Conservation (phyloP, 163 green algal genomes). For the Chloromonas sp. region DNA sequence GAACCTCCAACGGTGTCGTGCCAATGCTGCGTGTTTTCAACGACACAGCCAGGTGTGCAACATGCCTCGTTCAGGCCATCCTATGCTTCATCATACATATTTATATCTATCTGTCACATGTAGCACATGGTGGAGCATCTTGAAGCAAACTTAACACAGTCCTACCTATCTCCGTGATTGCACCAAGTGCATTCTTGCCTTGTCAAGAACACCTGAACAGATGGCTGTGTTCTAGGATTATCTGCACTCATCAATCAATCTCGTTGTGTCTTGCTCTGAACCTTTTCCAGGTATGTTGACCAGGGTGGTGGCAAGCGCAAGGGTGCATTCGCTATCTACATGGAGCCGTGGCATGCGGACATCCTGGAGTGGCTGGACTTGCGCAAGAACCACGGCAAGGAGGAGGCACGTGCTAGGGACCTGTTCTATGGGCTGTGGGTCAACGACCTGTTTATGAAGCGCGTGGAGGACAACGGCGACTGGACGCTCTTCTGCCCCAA, state of each 20-base stretch:
- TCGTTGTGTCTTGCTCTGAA: too few relatives aligned
- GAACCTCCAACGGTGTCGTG: constrained; percentile 97
- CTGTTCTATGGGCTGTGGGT: constrained; percentile 99
- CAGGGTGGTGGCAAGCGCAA: constrained; percentile 98
- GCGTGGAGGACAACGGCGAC: constrained; percentile 76
- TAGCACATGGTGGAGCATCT: too few relatives aligned
- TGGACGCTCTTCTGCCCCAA: constrained; percentile 99
- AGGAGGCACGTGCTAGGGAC: constrained; percentile 91
- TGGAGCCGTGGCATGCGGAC: constrained; percentile 98
- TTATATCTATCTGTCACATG: too few relatives aligned
- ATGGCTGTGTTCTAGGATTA: too few relatives aligned
- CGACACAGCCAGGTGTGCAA: constrained; percentile 84
- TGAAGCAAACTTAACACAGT: too few relatives aligned
- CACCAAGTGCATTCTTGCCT: too few relatives aligned
- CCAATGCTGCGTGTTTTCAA: constrained; percentile 99
- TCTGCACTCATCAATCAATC: too few relatives aligned
- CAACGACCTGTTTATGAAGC: constrained; percentile 94
- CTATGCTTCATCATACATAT: too few relatives aligned
- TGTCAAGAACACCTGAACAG: too few relatives aligned
- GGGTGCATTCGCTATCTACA: constrained; percentile 98
- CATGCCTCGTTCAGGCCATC: too few relatives aligned
- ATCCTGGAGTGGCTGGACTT: constrained; percentile 93
- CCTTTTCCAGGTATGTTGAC: constrained; percentile 61
- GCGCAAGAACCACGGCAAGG: constrained; percentile 99
- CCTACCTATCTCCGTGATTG: too few relatives aligned